These are phyloP conservation scores for Metschnikowia similis DNA, from an alignment of 805 yeast genomes.

Conservation along the genomic window DNA sequence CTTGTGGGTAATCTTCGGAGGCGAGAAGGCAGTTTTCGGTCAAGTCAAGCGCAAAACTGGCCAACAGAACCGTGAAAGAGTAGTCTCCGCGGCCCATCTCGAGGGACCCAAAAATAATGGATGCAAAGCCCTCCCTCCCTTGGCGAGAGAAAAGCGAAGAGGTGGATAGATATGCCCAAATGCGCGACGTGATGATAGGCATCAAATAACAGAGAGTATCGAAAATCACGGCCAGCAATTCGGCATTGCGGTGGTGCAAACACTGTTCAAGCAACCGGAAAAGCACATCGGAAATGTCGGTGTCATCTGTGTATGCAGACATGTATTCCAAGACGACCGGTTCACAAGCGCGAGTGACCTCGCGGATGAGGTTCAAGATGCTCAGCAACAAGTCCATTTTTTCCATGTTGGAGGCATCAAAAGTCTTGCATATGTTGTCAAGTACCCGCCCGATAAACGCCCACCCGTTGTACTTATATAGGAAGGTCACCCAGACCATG, in stretches of 20 bases:
- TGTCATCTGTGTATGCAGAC: conserved; percentile 49
- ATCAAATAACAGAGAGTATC: conserved; percentile 47
- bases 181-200: conserved; percentile 53
- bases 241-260: conserved; percentile 49
- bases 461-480: conserved; percentile 82
- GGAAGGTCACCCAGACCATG: conserved; percentile 55
- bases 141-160: conserved; percentile 61
- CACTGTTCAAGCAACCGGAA: conserved; percentile 67
- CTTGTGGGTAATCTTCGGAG: conserved; percentile 28
- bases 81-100: conserved; percentile 70
- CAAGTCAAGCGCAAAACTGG: conserved; percentile 52
- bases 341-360: conserved; percentile 33
- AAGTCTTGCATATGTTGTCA: conserved; percentile 52
- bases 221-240: conserved; percentile 42
- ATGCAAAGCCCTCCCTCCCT: conserved; percentile 59
- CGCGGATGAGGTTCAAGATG: conserved; percentile 48
- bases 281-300: conserved; percentile 58
- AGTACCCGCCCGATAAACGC: conserved; percentile 73
- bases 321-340: conserved; percentile 30
- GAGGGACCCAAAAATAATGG: conserved; percentile 60
- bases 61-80: conserved; percentile 55
- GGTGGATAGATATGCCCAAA: conserved; percentile 74
- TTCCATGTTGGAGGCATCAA: conserved; percentile 34
- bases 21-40: conserved; percentile 46
- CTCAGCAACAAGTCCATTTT: conserved; percentile 32